phyloP scores from a whole-genome alignment of 805 yeast species.

The Wickerhamiella parazyma region DNA sequence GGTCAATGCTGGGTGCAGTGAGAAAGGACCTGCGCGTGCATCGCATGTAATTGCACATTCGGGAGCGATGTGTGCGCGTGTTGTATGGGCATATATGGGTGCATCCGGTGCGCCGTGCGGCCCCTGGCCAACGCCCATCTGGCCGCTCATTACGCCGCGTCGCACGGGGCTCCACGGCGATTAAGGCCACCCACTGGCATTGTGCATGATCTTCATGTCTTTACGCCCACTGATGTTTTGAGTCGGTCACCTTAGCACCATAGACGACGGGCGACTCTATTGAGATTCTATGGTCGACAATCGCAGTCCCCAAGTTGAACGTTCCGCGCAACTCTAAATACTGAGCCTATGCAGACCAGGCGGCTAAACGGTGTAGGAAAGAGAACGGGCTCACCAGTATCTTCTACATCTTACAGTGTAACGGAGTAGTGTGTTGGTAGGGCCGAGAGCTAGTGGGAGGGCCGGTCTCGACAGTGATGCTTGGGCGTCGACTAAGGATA shows the following conservation, averaged over 20 bases:
- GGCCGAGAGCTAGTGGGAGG: too few relatives aligned
- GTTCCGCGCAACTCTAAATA: not conserved
- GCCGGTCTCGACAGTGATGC: too few relatives aligned
- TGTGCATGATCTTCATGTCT: not conserved
- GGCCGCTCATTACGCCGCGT: not conserved
- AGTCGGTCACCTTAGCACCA: conserved; percentile 9
- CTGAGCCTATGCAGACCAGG: not conserved
- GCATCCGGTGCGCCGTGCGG: not conserved
- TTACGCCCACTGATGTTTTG: conserved; percentile 3
- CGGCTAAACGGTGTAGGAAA: not conserved
- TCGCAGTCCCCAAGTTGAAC: not conserved
- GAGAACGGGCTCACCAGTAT: not conserved
- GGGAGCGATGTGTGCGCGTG: too few relatives aligned
- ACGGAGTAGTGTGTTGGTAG: too few relatives aligned
- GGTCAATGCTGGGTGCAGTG: too few relatives aligned
- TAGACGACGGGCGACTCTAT: not conserved
- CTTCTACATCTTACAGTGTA: too few relatives aligned
- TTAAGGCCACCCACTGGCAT: conserved; percentile 6
- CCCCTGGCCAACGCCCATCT: not conserved
- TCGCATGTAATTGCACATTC: too few relatives aligned
- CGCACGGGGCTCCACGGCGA: conserved; percentile 6
- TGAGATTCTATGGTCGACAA: not conserved
- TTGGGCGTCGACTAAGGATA: too few relatives aligned
- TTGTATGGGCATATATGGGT: not conserved
- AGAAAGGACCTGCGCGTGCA: too few relatives aligned